These are phyloP conservation scores for Apiotrichum sp. DNA, from an alignment of 1,284 basidiomycete genomes.

Conservation along the genomic window DNA sequence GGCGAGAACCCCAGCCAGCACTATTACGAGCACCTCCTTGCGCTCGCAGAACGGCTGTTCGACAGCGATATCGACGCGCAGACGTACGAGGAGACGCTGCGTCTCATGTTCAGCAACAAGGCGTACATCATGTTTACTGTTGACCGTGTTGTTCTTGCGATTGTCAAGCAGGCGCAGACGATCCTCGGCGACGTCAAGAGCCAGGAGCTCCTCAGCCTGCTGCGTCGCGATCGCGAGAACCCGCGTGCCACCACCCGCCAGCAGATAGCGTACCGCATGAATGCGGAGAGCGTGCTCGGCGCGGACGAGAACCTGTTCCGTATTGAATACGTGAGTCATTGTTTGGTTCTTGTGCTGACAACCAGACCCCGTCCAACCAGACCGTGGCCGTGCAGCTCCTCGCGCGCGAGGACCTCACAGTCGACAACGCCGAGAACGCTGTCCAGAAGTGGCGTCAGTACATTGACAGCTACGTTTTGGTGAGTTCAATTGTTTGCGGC, in stretches of 20 bases:
- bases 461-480: slow-evolving; percentile 78
- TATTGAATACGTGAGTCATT: slow-evolving; percentile 72
- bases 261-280: slow-evolving; percentile 74
- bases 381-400: slow-evolving; percentile 77
- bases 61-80: slow-evolving; percentile 84
- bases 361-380: slow-evolving; percentile 62
- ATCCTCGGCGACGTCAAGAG: slow-evolving; percentile 73
- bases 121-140: slow-evolving; percentile 88
- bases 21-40: slow-evolving; percentile 82
- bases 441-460: slow-evolving; percentile 84
- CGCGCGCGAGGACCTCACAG: slow-evolving; percentile 78
- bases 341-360: slow-evolving; percentile 2
- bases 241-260: slow-evolving; percentile 67
- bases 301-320: slow-evolving; percentile 88
- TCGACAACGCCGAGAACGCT: slow-evolving; percentile 75
- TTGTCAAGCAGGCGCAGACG: slow-evolving; percentile 80
- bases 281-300: slow-evolving; percentile 74
- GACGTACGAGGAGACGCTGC: slow-evolving; percentile 88
- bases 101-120: slow-evolving; percentile 94
- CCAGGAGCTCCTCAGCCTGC: slow-evolving; percentile 72
- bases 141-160: slow-evolving; percentile 83
- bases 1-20: slow-evolving; percentile 54
- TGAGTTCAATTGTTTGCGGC: slow-evolving; percentile 42
- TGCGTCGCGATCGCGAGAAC: slow-evolving; percentile 64
- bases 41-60: slow-evolving; percentile 89